These are phyloP conservation scores for Reticulascus tulasneorum DNA, from an alignment of 2,329 filamentous ascomycete genomes.

Conservation along the genomic window DNA sequence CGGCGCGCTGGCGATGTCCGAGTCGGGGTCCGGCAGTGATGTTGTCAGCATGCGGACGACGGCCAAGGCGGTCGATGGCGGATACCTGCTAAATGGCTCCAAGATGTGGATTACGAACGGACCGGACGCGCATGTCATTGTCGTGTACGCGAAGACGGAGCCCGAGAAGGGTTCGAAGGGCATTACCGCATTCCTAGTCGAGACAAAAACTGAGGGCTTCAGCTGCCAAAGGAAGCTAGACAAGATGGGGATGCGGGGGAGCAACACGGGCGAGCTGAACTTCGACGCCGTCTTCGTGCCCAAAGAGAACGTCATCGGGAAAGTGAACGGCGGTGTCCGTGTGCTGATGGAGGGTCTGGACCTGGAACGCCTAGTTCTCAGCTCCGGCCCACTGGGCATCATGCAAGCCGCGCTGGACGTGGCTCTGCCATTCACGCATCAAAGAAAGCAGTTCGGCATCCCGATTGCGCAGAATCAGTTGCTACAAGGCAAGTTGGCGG, in stretches of 20 bases:
- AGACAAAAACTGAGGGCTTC: conserved; percentile 69
- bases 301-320: conserved; percentile 72
- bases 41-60: conserved; percentile 93
- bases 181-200: conserved; percentile 91
- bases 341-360: conserved; percentile 97
- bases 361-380: conserved; percentile 87
- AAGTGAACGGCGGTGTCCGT: conserved; percentile 75
- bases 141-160: conserved; percentile 96
- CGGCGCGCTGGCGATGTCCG: conserved; percentile 91
- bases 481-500: conserved; percentile 86
- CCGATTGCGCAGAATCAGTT: conserved; percentile 92
- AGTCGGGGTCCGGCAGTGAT: conserved; percentile 85
- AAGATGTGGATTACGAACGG: conserved; percentile 99
- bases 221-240: conserved; percentile 86
- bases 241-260: conserved; percentile 97
- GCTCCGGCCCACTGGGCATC: conserved; percentile 83
- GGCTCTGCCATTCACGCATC: conserved; percentile 82
- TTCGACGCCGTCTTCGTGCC: conserved; percentile 92
- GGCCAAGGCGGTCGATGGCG: conserved; percentile 76
- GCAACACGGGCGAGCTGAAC: conserved; percentile 90
- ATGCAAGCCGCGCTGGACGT: conserved; percentile 92
- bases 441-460: conserved; percentile 79
- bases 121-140: conserved; percentile 84
- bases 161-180: conserved; percentile 79
- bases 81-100: conserved; percentile 79